phyloP scores from a whole-genome alignment of 192 early-diverging fungal genomes.

The Diversispora epigaea region DNA sequence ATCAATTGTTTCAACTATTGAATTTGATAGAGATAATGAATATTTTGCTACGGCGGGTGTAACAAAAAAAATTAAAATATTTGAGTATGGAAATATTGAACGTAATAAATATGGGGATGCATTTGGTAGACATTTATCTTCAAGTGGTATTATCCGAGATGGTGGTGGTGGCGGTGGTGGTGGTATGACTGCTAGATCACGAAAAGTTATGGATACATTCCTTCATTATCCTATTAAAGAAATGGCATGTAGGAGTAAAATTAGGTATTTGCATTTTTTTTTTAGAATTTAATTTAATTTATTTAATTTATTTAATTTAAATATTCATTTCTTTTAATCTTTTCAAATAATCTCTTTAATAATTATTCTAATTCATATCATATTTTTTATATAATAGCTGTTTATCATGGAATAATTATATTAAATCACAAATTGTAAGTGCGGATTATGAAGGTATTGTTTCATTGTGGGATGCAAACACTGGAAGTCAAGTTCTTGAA shows the following conservation, averaged over 20 bases:
- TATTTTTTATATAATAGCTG: constrained; percentile 56
- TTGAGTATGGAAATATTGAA: constrained; percentile 69
- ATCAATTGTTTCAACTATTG: constrained; percentile 89
- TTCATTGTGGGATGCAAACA: constrained; percentile 81
- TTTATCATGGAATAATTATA: constrained; percentile 85
- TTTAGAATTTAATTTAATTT: not conserved
- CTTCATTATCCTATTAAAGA: constrained; percentile 80
- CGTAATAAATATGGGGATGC: constrained; percentile 35
- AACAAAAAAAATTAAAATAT: constrained; percentile 90
- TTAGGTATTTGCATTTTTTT: constrained; percentile 55
- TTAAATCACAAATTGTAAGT: constrained; percentile 81
- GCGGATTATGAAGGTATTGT: constrained; percentile 93
- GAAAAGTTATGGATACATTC: constrained; percentile 41
- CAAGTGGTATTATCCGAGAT: constrained; percentile 34
- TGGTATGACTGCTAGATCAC: not conserved
- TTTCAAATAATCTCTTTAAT: not conserved
- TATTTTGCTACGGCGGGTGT: constrained; percentile 94
- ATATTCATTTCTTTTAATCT: not conserved
- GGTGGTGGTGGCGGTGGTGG: not conserved
- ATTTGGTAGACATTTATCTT: constrained; percentile 36
- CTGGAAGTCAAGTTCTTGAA: constrained; percentile 57
- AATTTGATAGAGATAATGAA: constrained; percentile 93
- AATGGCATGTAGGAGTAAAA: constrained; percentile 80
- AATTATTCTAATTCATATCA: not conserved
- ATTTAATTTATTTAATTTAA: constrained; percentile 15